Conservation (phyloP, 2,329 filamentous ascomycete species). For the Curvularia sp. region DNA sequence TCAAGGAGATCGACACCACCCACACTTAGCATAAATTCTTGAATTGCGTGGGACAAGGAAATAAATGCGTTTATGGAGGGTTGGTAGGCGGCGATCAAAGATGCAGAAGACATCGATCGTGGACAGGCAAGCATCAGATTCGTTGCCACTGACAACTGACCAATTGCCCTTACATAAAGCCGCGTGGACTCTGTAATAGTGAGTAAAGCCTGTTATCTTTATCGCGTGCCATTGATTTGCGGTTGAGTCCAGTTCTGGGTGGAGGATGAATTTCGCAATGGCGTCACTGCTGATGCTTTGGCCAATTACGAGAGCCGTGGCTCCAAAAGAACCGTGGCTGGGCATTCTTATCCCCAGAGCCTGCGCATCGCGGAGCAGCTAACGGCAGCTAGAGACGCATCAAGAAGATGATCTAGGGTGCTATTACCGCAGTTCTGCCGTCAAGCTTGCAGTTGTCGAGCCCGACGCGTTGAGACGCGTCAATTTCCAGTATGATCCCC, state of each 20-base stretch:
- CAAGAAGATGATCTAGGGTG: constrained; percentile 12
- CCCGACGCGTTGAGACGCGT: constrained; percentile 18
- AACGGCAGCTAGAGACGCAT: constrained; percentile 10
- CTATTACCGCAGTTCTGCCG: constrained; percentile 15
- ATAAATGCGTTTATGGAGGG: neutral
- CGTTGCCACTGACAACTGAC: neutral
- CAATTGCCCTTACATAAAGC: neutral
- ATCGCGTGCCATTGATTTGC: constrained; percentile 19
- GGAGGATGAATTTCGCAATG: constrained; percentile 6
- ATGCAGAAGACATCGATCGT: neutral
- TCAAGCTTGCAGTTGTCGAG: constrained; percentile 8
- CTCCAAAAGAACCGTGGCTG: constrained; percentile 7
- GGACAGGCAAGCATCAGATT: neutral
- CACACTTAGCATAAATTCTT: neutral
- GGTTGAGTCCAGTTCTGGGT: constrained; percentile 1
- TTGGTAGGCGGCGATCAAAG: neutral
- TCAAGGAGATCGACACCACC: neutral
- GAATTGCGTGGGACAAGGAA: neutral
- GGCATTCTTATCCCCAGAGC: constrained; percentile 12
- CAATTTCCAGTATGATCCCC: constrained; percentile 28
- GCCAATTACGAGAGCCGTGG: constrained; percentile 11
- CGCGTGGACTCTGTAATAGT: constrained; percentile 11
- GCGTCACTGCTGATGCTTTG: constrained; percentile 11
- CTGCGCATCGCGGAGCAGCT: constrained; percentile 13
- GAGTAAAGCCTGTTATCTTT: constrained; percentile 24